phyloP scores from a whole-genome alignment of 306 rosid genomes.

The Sophora flavescens region DNA sequence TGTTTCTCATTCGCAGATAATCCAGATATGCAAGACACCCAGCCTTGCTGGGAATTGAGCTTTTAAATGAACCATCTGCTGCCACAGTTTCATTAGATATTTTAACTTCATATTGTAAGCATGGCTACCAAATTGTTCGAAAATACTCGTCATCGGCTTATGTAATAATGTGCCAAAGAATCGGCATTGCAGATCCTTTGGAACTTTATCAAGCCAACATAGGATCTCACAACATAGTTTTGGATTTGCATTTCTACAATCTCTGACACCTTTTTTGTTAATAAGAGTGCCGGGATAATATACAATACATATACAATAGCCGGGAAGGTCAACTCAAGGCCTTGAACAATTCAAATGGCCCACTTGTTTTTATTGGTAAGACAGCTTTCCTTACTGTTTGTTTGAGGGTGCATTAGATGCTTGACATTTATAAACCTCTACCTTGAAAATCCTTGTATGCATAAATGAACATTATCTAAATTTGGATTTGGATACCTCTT shows the following conservation, averaged over 20 bases:
- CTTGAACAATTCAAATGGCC: conserved; percentile 75
- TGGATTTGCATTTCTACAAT: conserved; percentile 62
- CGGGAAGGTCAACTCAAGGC: conserved; percentile 74
- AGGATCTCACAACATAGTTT: conserved; percentile 51
- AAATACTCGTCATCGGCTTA: conserved; percentile 76
- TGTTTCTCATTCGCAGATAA: conserved; percentile 62
- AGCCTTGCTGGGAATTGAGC: conserved; percentile 88
- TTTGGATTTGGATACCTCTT: neutral
- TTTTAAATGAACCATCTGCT: conserved; percentile 87
- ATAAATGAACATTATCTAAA: neutral
- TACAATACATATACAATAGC: conserved; percentile 76
- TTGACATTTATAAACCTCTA: conserved; percentile 13
- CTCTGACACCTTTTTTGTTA: conserved; percentile 74
- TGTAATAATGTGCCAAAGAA: conserved; percentile 91
- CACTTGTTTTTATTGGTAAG: conserved; percentile 76
- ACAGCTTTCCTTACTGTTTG: conserved; percentile 7
- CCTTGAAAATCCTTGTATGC: conserved; percentile 5
- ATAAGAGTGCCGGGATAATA: conserved; percentile 77
- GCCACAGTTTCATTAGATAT: conserved; percentile 69
- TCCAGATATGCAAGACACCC: conserved; percentile 74
- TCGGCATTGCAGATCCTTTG: conserved; percentile 84
- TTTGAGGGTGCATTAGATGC: conserved; percentile 4
- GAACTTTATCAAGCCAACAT: conserved; percentile 82
- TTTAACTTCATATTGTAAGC: conserved; percentile 74
- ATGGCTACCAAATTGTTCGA: conserved; percentile 81